Evolutionary conservation across 208 protist species (phyloP).

Genomic region (Leishmania arabica): DNA sequence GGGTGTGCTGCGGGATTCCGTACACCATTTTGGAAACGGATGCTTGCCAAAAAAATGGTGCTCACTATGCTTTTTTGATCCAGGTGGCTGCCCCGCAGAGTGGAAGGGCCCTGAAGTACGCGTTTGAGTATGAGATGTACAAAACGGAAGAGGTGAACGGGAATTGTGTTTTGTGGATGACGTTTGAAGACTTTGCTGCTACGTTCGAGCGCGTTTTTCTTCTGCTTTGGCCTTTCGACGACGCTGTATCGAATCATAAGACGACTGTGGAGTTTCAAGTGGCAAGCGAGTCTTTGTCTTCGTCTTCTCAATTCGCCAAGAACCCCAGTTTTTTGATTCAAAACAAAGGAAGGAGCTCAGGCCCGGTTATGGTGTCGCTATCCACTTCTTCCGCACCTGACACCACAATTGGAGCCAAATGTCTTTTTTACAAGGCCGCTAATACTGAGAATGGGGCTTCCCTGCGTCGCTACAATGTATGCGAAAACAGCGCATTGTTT

Average conservation of each 20-base stretch:
- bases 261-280: constrained; percentile 28
- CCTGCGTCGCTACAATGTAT: constrained; percentile 48
- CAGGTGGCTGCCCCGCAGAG: constrained; percentile 20
- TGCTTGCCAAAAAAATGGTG: constrained; percentile 26
- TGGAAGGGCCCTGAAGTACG: constrained; percentile 6
- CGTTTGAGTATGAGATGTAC: constrained; percentile 18
- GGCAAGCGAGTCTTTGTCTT: constrained; percentile 12
- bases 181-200: constrained; percentile 59
- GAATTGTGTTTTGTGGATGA: constrained; percentile 61
- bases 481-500: constrained; percentile 46
- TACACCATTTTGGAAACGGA: constrained; percentile 26
- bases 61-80: constrained; percentile 30
- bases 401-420: constrained; percentile 11
- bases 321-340: constrained; percentile 63
- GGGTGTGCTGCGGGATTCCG: constrained; percentile 22
- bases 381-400: background rate
- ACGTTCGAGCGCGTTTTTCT: constrained; percentile 48
- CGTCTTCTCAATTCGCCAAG: constrained; percentile 45
- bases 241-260: constrained; percentile 43
- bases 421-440: constrained; percentile 38
- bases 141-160: constrained; percentile 17
- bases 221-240: constrained; percentile 62
- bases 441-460: background rate
- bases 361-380: constrained; percentile 48
- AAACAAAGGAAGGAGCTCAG: constrained; percentile 32